Conservation (phyloP, 1,284 basidiomycete species). For the Mycosarcoma mackinlayi region DNA sequence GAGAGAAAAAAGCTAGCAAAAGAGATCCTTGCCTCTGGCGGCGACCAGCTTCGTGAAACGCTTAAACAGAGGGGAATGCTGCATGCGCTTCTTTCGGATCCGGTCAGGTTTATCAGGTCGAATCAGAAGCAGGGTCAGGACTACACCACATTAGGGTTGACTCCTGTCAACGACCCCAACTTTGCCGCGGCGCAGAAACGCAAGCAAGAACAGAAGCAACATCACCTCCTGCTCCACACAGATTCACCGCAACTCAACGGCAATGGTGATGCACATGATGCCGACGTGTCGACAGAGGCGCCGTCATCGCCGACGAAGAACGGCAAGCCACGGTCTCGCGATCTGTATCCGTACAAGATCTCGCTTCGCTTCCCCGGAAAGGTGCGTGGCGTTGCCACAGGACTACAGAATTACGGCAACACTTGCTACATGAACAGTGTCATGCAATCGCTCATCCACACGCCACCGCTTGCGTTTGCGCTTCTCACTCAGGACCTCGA, state of each 20-base stretch:
- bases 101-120: conserved; percentile 49
- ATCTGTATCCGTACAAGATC: conserved; percentile 50
- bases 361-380: conserved; percentile 49
- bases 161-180: conserved; percentile 43
- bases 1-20: conserved; percentile 33
- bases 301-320: conserved; percentile 20
- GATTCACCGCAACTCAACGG: conserved; percentile 37
- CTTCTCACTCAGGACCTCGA: conserved; percentile 73
- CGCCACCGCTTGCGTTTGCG: conserved; percentile 84
- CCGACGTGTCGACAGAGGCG: not conserved
- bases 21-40: conserved; percentile 24
- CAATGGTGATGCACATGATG: not conserved
- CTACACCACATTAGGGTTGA: conserved; percentile 39
- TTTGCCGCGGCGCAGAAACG: conserved; percentile 38
- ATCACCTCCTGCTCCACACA: conserved; percentile 34
- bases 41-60: conserved; percentile 31
- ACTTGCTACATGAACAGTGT: conserved; percentile 98
- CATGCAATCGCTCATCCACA: conserved; percentile 92
- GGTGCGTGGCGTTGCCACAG: conserved; percentile 67
- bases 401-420: conserved; percentile 91
- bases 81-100: conserved; percentile 47
- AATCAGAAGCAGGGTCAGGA: conserved; percentile 43
- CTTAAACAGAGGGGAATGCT: conserved; percentile 63
- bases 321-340: conserved; percentile 25
- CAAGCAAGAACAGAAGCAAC: conserved; percentile 49